Evolutionary conservation across 2,329 filamentous ascomycete genomes (phyloP).

Genomic region (Microdochium paspali): DNA sequence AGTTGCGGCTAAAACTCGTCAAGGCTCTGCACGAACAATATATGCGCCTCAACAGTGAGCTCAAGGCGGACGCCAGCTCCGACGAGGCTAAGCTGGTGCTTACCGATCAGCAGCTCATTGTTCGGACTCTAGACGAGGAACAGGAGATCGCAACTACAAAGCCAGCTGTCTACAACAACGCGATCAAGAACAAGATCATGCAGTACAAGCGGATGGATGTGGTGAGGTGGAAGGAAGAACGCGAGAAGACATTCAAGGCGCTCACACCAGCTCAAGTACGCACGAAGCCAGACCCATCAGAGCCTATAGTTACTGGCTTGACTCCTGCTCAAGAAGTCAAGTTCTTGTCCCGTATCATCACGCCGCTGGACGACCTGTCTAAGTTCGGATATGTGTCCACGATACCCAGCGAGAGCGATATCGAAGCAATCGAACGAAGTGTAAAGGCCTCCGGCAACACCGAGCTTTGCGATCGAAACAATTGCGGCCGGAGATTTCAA

Average conservation of each 20-base stretch:
- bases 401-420: constrained; percentile 55
- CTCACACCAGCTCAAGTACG: constrained; percentile 19
- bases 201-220: constrained; percentile 66
- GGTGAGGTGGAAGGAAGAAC: constrained; percentile 6
- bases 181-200: constrained; percentile 74
- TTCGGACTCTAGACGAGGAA: constrained; percentile 66
- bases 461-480: constrained; percentile 71
- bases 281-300: constrained; percentile 28
- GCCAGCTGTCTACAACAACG: constrained; percentile 65
- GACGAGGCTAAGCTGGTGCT: constrained; percentile 45
- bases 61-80: constrained; percentile 40
- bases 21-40: constrained; percentile 58
- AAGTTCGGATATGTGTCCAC: constrained; percentile 66
- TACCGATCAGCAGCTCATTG: constrained; percentile 57
- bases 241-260: constrained; percentile 10
- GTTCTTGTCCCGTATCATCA: constrained; percentile 53
- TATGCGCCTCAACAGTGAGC: constrained; percentile 54
- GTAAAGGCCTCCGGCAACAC: constrained; percentile 62
- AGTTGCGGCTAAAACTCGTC: constrained; percentile 46
- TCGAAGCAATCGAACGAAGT: constrained; percentile 56
- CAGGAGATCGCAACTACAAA: constrained; percentile 62
- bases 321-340: constrained; percentile 56
- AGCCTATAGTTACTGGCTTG: constrained; percentile 60
- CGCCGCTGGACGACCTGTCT: constrained; percentile 54
- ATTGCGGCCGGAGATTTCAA: constrained; percentile 74